Evolutionary conservation across 768 basidiomycete genomes (phyloP), one percentile per base, ranked within the genome.

Genomic region (Lactifluus echinatus): DNA sequence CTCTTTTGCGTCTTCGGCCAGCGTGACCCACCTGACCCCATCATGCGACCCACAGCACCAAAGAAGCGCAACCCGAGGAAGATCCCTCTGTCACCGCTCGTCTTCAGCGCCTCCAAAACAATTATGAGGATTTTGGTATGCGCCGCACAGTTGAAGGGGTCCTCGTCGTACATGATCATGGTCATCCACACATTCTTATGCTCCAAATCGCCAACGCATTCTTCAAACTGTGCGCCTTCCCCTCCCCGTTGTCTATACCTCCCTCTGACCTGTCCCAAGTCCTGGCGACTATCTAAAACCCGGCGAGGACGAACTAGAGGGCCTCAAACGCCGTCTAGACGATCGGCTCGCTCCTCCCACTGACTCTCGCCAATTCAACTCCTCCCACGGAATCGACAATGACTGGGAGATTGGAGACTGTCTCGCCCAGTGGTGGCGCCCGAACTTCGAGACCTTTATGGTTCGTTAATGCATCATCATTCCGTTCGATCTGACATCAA

Each of bases 251-350:
- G 3, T 56, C 26, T 31, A n/a, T 6, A 11, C 53, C 19, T 40
- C 21, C 26, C 45, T n/a, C 59, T 24, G 19, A 55, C 37, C 15
- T 8, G 12, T 53, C 8, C 36, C 17, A 60, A 94, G 93, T 14
- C 96, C 96, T 3, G 96, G 96, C n/a, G 93, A 97, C 73, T 98
- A 98, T 72, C 84, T 99, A 57, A 93, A 93, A 68, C 95, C 95
- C 1, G 90, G 92, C 8, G 96, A 98, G 74, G 87, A 90, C 65
- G 95, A 98, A 66, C 77, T 87, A 51, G 85, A 90, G 4, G 96
- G 96, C 3, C 80, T 98, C 48, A 92, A 96, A 71, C 80, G 83
- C 14, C 82, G 92, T 8, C 76, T 99, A 28, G 90, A 97, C 69
- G 86, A 91, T 21, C 86, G 93, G 8, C 83, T 99, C 7, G 91